phyloP scores from a whole-genome alignment of 1,139 yeast species.

The Ashbya aceris region DNA sequence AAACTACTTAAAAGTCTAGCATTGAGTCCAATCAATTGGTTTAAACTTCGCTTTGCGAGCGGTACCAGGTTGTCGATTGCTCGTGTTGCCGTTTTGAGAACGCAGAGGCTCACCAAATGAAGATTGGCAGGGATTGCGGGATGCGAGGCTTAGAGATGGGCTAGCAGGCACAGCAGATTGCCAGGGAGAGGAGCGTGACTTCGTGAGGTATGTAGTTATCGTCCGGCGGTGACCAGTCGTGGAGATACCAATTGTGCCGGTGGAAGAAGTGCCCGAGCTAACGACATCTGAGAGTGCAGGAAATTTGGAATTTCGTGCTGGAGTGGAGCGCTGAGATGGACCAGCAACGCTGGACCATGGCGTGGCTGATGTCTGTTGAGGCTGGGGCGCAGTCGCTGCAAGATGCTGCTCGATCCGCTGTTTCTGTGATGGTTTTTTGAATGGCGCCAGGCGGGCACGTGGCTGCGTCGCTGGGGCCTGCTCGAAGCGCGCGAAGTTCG shows the following conservation, averaged over 20 bases:
- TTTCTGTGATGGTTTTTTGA: constrained; percentile 5
- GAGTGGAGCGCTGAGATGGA: neutral
- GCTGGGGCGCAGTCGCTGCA: constrained; percentile 1
- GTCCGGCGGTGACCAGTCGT: constrained; percentile 8
- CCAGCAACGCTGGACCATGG: neutral
- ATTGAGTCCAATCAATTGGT: too few species aligned
- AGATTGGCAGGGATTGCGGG: too few species aligned
- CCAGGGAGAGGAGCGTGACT: neutral
- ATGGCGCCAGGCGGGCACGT: neutral
- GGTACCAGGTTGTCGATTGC: too few species aligned
- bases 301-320: neutral
- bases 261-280: constrained; percentile 1
- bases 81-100: too few species aligned
- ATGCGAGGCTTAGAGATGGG: too few species aligned
- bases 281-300: constrained; percentile 5
- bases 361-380: neutral
- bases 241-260: constrained; percentile 7
- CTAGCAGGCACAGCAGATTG: neutral
- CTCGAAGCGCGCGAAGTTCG: too few species aligned
- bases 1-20: too few species aligned
- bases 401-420: neutral
- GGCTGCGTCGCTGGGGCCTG: too few species aligned
- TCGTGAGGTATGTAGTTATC: constrained; percentile 8
- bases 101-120: too few species aligned
- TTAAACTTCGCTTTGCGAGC: too few species aligned